Base-by-base conservation (phyloP, 176 grass and related monocot species). In the Oryza brachyantha region DNA sequence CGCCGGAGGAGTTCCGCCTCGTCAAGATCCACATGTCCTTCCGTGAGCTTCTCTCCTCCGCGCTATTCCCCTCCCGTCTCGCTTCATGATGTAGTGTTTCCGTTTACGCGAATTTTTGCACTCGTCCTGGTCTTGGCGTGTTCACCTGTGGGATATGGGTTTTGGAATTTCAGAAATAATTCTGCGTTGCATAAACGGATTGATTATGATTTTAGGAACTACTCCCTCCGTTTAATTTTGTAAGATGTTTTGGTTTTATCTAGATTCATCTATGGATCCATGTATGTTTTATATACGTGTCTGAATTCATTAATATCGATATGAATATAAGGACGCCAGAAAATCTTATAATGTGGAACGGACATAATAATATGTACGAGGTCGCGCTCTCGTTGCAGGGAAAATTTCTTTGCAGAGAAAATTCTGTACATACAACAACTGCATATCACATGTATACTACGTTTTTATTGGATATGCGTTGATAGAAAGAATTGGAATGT, bases 11-110 rank as follows among this genome's bases (percentile, higher is more conserved):
- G 72, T 93, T 95, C 61, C 88, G 90, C 70, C 90, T 95, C 58
- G 81, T 99, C 78, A 99, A 95, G 74, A 95, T 95, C 81, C 92
- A 99, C 86, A 99, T 99, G 92, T 95, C 90, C 37, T 83, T 78
- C 80, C 88, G 96, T 91, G 75, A 90, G 86, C 57, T 74, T 72
- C 39, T 72, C 39, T 64, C 40, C 59, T 0, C 27, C 37, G 3
- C n/a, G 5, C 8, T n/a, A 42, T n/a, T 16, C n/a, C n/a, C n/a
- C n/a, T n/a, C n/a, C n/a, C n/a, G n/a, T n/a, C 34, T 25, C 1
- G 57, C 26, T 29, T 69, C n/a, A n/a, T n/a, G 59, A 12, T 39
- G 7, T 21, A 12, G 29, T 42, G 4, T 45, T 29, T 67, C 1
- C 10, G 4, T 7, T 46, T 14, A 28, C 54, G 43, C 8, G 36